Base-by-base conservation (phyloP, 805 yeast genomes). In the Cephaloascus fragrans region DNA sequence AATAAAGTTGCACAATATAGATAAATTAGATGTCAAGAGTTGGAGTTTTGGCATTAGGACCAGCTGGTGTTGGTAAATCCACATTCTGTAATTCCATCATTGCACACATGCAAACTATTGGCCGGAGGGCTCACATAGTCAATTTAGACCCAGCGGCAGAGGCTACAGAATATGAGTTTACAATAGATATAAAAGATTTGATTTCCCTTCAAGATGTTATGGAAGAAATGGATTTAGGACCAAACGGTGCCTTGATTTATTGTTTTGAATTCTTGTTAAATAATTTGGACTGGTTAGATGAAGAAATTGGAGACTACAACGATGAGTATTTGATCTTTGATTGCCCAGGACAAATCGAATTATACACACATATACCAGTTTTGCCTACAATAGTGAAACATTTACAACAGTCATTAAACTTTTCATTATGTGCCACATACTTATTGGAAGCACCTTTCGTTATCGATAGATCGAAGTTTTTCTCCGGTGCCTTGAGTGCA, bases 11-110 rank as follows among this genome's bases (percentile, higher is more conserved):
- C n/a, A n/a, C n/a, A n/a, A n/a, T n/a, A n/a, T n/a, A n/a, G n/a
- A n/a, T n/a, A n/a, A n/a, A n/a, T n/a, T n/a, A n/a, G n/a, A 90
- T 93, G 98, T 87, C 97, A 3, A 72, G 96, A 62, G 96, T 88
- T 2, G 98, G 97, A 41, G 90, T 87, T 10, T 64, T 93, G 45
- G 96, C 89, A 1, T 61, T 93, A 47, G 98, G 98, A 1, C 98
- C 98, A 16, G 98, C 98, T 1, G 98, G 98, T 31, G 97, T 84
- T 8, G 98, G 98, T 9, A 90, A 70, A 59, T 78, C 93, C 36
- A 87, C 98, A 0, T 93, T 90, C 54, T 90, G 97, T 63, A 84
- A 86, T 51, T 69, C 95, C 3, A 72, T 93, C 44, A 82, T 93
- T 35, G 62, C 90, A 1, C 83, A 90, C 57, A 83, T 93, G 80